Base-by-base conservation (phyloP, 345 rosid species). In the Microcos paniculata region DNA sequence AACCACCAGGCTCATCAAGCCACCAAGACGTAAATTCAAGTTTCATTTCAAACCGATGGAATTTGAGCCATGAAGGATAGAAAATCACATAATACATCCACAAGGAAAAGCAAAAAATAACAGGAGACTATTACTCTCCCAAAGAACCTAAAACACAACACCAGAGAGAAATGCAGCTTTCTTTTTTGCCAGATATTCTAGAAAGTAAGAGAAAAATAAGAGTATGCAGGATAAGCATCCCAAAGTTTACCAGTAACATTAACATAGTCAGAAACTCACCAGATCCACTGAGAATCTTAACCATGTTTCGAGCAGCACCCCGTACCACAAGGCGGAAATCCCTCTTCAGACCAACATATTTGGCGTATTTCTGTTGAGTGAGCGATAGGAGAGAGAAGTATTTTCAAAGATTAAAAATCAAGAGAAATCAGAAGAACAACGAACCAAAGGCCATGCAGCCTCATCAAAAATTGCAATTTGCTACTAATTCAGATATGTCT, bases 281-380 rank as follows among this genome's bases (percentile, higher is more conserved):
- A 49, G 98, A 93, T 55, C 99, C 98, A 52, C 83, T 84, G 73
- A 93, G 91, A 81, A 93, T 93, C 70, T 83, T 77, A 71, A 91
- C 83, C 98, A 95, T 93, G 89, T 95, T 95, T 70, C 93, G 92
- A 82, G 99, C 99, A 26, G 93, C 97, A 81, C 99, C 98, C 30
- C 98, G 88, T 24, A 93, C 99, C 49, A 95, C 99, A 78, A 95
- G 91, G 69, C 97, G 97, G 78, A 95, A 93, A 84, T 91, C 97
- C 77, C 99, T 93, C 86, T 93, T 96, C 77, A 93, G 57, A 40
- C 98, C 99, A 79, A 96, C 98, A 71, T 88, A 81, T 81, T 90
- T 88, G 76, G 97, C 97, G 82, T 92, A 93, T 86, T 88, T 93
- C 97, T 96, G 81, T 55, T 80, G 7, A 75, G 43, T 48, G 70